phyloP scores from a whole-genome alignment of 2,329 filamentous ascomycete species.

The Pestalotiopsis sp. region DNA sequence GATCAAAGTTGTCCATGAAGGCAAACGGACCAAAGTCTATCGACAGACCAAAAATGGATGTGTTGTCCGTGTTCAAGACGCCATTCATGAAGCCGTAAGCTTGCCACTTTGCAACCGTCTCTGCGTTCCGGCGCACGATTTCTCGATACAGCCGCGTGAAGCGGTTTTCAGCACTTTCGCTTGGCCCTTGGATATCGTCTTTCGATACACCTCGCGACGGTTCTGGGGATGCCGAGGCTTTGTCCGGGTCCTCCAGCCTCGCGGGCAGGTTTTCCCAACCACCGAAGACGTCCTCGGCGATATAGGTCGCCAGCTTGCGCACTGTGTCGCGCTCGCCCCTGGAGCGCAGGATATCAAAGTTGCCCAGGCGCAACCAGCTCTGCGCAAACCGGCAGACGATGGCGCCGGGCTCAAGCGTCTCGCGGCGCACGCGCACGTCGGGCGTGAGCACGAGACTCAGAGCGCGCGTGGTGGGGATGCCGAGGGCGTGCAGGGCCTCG shows the following conservation, averaged over 20 bases:
- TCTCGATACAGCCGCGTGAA: constrained; percentile 88
- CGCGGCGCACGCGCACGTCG: constrained; percentile 72
- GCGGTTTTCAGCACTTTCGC: constrained; percentile 76
- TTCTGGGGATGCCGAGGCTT: constrained; percentile 45
- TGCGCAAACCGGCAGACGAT: constrained; percentile 92
- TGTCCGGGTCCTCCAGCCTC: constrained; percentile 54
- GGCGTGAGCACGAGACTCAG: constrained; percentile 80
- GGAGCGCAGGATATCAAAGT: constrained; percentile 87
- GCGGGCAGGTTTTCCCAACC: constrained; percentile 86
- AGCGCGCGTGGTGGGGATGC: constrained; percentile 85
- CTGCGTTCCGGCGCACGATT: constrained; percentile 82
- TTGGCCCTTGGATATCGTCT: constrained; percentile 67
- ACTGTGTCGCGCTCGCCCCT: constrained; percentile 78
- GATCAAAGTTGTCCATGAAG: constrained; percentile 97
- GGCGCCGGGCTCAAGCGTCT: constrained; percentile 84
- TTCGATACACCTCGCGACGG: constrained; percentile 57
- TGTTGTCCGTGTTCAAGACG: constrained; percentile 97
- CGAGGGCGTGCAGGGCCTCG: constrained; percentile 83
- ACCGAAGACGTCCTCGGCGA: constrained; percentile 83
- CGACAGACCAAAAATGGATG: constrained; percentile 83
- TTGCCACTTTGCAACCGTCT: constrained; percentile 91
- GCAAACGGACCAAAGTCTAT: constrained; percentile 97
- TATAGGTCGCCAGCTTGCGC: constrained; percentile 76
- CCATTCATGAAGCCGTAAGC: constrained; percentile 99
- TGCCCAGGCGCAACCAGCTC: constrained; percentile 91